phyloP scores from a whole-genome alignment of 768 basidiomycete genomes.

The Cystofilobasidium capitatum region DNA sequence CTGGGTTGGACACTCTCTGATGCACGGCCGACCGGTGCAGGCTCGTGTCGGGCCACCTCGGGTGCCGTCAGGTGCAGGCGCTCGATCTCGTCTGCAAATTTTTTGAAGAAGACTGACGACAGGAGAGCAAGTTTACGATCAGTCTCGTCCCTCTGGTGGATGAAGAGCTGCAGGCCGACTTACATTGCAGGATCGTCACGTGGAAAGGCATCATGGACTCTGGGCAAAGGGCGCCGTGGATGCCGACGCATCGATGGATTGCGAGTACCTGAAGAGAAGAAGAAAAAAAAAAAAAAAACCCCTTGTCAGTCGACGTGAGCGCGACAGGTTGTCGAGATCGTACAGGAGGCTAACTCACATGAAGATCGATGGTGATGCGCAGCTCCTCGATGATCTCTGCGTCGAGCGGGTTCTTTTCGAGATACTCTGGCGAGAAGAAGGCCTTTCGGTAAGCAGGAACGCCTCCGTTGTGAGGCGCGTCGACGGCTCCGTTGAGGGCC shows the following conservation, averaged over 20 bases:
- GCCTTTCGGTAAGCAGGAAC: slow-evolving; percentile 31
- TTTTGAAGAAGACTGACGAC: not conserved
- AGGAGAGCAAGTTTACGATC: not conserved
- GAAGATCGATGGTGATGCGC: slow-evolving; percentile 54
- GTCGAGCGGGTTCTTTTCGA: slow-evolving; percentile 58
- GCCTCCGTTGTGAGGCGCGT: slow-evolving; percentile 46
- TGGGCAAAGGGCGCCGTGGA: slow-evolving; percentile 3
- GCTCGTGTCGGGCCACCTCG: not conserved
- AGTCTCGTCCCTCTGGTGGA: not conserved
- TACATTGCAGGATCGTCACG: slow-evolving; percentile 58
- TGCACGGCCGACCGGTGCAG: not conserved
- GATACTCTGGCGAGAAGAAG: slow-evolving; percentile 65
- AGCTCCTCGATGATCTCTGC: slow-evolving; percentile 63
- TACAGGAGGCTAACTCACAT: slow-evolving; percentile 1
- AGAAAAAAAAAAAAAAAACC: not conserved
- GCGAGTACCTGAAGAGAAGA: slow-evolving; percentile 1
- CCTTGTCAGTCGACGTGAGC: not conserved
- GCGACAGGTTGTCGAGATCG: no score
- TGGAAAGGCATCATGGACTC: slow-evolving; percentile 84
- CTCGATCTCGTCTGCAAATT: slow-evolving; percentile 12
- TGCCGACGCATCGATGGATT: slow-evolving; percentile 11
- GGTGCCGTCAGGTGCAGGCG: not conserved
- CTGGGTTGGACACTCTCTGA: not conserved
- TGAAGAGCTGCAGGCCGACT: slow-evolving; percentile 11
- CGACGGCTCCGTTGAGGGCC: slow-evolving; percentile 76